phyloP scores from a whole-genome alignment of 257 asterid species.

The Scutellaria baicalensis region DNA sequence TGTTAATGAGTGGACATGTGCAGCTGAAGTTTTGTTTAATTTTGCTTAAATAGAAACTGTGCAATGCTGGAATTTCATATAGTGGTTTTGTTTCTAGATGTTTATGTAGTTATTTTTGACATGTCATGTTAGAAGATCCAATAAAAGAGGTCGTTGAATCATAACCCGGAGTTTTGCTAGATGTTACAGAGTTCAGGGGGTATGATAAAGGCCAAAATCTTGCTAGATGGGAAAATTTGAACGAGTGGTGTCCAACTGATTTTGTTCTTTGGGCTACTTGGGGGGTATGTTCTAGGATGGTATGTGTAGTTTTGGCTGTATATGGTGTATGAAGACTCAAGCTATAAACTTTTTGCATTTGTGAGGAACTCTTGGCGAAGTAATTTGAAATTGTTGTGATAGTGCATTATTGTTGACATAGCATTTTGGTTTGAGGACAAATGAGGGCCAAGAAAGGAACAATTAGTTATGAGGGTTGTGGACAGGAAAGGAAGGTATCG shows the following conservation, averaged over 20 bases:
- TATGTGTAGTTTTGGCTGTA: neutral
- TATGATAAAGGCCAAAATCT: neutral
- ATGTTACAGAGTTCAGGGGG: neutral
- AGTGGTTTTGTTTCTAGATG: neutral
- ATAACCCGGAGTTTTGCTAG: neutral
- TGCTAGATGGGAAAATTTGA: neutral
- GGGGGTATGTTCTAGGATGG: neutral
- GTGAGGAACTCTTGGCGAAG: neutral
- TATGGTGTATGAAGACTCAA: neutral
- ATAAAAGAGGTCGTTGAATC: neutral
- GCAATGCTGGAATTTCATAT: neutral
- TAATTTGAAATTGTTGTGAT: neutral
- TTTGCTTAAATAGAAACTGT: neutral
- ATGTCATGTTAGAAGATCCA: neutral
- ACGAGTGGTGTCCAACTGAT: neutral
- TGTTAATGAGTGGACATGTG: no score
- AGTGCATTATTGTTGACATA: neutral
- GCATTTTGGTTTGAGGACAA: neutral
- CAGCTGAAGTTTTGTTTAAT: neutral
- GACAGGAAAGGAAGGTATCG: neutral
- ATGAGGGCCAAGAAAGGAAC: neutral
- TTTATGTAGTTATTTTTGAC: neutral
- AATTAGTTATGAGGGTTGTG: neutral
- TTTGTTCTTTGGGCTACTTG: neutral
- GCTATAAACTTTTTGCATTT: neutral